A percentile compares a stretch with the other conserved stretches of the same genome.
phyloP scores from a whole-genome alignment of 176 grass and related monocot genomes.

The Oryza australiensis region DNA sequence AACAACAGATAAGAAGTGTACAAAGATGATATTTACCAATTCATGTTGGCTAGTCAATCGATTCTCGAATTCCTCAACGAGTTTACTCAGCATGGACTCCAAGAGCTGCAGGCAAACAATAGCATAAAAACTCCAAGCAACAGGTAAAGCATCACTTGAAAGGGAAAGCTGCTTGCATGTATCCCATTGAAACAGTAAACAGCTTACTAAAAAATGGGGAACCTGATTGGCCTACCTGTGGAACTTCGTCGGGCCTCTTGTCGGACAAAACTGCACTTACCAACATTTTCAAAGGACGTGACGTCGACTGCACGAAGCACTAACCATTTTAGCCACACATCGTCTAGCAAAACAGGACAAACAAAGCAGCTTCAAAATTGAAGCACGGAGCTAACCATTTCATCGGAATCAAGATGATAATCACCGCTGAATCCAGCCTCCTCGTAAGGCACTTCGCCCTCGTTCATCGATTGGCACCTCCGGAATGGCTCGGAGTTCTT shows the following conservation, averaged over 20 bases:
- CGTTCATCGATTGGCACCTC: constrained; percentile 75
- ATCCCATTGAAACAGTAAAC: constrained; percentile 17
- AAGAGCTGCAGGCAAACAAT: constrained; percentile 66
- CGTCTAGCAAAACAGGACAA: constrained; percentile 23
- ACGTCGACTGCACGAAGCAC: constrained; percentile 52
- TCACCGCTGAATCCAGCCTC: constrained; percentile 60
- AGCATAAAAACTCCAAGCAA: constrained; percentile 21
- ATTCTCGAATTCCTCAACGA: constrained; percentile 86
- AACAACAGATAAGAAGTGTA: constrained; percentile 7
- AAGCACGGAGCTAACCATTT: constrained; percentile 59
- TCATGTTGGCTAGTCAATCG: constrained; percentile 71
- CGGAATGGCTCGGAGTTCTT: constrained; percentile 79
- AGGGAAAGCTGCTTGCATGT: background rate
- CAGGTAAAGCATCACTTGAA: background rate
- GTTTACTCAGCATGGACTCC: constrained; percentile 82
- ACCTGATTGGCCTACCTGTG: constrained; percentile 55
- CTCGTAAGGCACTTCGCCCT: constrained; percentile 49
- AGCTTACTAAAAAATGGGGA: constrained; percentile 16
- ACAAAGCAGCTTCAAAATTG: background rate
- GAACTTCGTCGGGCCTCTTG: constrained; percentile 98
- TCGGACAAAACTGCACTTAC: constrained; percentile 76
- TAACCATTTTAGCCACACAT: constrained; percentile 27
- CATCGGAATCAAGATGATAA: constrained; percentile 50
- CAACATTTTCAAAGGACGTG: constrained; percentile 80
- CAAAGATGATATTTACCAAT: constrained; percentile 56